A percentile compares a stretch with the other conserved stretches of the same genome.
Evolutionary conservation across 208 protist genomes (phyloP).

Genomic region (Crithidia expoeki): DNA sequence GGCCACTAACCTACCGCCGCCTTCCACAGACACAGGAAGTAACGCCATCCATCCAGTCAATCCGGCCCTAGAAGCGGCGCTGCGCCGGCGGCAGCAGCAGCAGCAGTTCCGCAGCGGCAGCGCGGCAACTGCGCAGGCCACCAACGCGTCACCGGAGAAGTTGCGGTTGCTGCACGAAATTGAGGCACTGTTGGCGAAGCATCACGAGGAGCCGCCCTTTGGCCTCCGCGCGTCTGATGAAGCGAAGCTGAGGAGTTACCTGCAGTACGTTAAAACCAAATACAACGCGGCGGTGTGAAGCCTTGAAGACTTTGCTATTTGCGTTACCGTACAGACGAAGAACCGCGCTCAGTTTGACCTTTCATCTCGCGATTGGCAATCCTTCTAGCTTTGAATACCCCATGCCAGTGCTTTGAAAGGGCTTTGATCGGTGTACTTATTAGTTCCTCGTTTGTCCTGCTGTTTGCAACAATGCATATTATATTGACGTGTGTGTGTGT

Average conservation of each 20-base stretch:
- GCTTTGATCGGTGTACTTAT: too few relatives aligned
- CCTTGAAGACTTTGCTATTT: background rate
- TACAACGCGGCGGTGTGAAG: conserved; percentile 29
- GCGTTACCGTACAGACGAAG: too few relatives aligned
- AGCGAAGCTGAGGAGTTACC: conserved; percentile 62
- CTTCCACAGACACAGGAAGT: background rate
- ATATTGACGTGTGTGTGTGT: too few relatives aligned
- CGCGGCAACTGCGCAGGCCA: background rate
- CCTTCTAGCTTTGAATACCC: too few relatives aligned
- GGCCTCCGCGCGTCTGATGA: conserved; percentile 73
- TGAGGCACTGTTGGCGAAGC: conserved; percentile 41
- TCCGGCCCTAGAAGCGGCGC: conserved; percentile 74
- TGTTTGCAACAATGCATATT: too few relatives aligned
- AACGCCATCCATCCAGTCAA: conserved; percentile 25
- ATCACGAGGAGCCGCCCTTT: conserved; percentile 68
- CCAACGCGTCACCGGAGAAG: conserved; percentile 55
- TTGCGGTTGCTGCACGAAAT: conserved; percentile 63
- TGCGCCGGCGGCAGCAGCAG: conserved; percentile 69
- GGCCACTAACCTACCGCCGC: background rate
- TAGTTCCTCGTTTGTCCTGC: too few relatives aligned
- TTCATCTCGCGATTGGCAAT: too few relatives aligned
- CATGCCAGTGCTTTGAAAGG: too few relatives aligned
- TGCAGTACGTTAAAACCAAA: conserved; percentile 70
- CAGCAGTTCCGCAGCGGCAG: conserved; percentile 7
- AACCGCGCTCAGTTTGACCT: too few relatives aligned